Conservation (phyloP, 108 stramenopile genomes). For the Cyclotella distinguenda region DNA sequence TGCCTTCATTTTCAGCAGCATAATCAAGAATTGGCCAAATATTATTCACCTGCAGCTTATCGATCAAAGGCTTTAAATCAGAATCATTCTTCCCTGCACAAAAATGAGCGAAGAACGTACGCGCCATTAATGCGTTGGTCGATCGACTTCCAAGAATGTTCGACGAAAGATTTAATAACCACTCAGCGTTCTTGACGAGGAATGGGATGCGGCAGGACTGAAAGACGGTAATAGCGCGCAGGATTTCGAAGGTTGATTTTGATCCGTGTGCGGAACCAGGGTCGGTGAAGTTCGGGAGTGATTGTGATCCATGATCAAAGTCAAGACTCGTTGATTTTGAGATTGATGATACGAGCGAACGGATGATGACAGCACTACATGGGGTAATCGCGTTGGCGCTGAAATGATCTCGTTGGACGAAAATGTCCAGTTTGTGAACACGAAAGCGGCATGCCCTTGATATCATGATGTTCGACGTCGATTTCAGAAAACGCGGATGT, state of each 20-base stretch:
- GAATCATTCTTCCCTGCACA: conserved; percentile 89
- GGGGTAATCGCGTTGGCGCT: too few relatives aligned
- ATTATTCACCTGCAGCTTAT: conserved; percentile 43
- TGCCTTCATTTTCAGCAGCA: conserved; percentile 89
- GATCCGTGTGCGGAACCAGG: conserved; percentile 24
- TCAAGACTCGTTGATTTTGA: too few relatives aligned
- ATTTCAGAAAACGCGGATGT: too few relatives aligned
- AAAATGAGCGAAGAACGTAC: conserved; percentile 93
- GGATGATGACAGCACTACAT: too few relatives aligned
- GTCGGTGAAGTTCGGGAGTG: conserved; percentile 20
- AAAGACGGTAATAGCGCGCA: conserved; percentile 67
- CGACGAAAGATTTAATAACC: conserved; percentile 41
- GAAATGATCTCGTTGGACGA: too few relatives aligned
- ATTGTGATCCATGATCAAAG: too few relatives aligned
- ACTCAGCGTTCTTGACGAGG: conserved; percentile 68
- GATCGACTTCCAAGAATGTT: conserved; percentile 49
- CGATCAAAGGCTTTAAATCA: conserved; percentile 64
- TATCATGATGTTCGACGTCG: too few relatives aligned
- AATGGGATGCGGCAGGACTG: conserved; percentile 58
- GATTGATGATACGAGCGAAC: too few relatives aligned
- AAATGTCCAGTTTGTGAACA: too few relatives aligned
- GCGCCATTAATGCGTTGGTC: conserved; percentile 62
- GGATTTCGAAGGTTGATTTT: conserved; percentile 63
- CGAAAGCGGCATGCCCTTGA: too few relatives aligned
- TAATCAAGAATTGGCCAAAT: conserved; percentile 95